A percentile compares a stretch with the other conserved stretches of the same genome.
phyloP scores from a whole-genome alignment of 2,329 filamentous ascomycete species.

The Cadophora sp. region DNA sequence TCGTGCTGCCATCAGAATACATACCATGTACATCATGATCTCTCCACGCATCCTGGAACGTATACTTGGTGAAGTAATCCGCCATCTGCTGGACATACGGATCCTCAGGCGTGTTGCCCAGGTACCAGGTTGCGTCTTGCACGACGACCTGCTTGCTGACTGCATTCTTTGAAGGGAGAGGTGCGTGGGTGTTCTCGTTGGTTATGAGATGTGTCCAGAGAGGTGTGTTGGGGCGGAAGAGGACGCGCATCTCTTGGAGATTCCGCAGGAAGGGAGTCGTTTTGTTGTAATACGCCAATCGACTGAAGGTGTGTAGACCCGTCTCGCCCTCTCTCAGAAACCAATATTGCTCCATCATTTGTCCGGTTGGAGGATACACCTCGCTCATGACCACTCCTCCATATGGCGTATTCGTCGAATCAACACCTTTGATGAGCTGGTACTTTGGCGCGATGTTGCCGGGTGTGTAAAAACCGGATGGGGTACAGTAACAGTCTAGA shows the following conservation, averaged over 20 bases:
- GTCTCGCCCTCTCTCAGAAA: slow-evolving; percentile 68
- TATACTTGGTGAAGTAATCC: slow-evolving; percentile 73
- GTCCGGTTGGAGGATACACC: slow-evolving; percentile 62
- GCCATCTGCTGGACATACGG: slow-evolving; percentile 61
- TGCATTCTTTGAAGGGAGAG: slow-evolving; percentile 54
- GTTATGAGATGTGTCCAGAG: slow-evolving; percentile 70
- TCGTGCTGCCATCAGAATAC: slow-evolving; percentile 59
- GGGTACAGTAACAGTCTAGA: slow-evolving; percentile 68
- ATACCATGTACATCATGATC: slow-evolving; percentile 64
- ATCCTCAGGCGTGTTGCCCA: slow-evolving; percentile 60
- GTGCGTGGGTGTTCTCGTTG: slow-evolving; percentile 61
- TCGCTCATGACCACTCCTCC: slow-evolving; percentile 66
- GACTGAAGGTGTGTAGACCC: slow-evolving; percentile 65
- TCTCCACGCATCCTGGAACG: slow-evolving; percentile 64
- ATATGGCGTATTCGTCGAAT: slow-evolving; percentile 58
- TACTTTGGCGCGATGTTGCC: slow-evolving; percentile 57
- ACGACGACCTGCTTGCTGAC: slow-evolving; percentile 55
- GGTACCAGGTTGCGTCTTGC: slow-evolving; percentile 69
- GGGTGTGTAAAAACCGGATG: slow-evolving; percentile 64
- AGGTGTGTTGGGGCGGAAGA: slow-evolving; percentile 64
- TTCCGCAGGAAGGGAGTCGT: slow-evolving; percentile 62
- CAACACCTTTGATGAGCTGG: slow-evolving; percentile 57
- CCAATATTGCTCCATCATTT: slow-evolving; percentile 69
- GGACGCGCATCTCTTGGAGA: slow-evolving; percentile 65
- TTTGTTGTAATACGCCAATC: slow-evolving; percentile 65